Percentiles rank a stretch among this genome's conserved stretches.
phyloP scores from a whole-genome alignment of 1,284 basidiomycete species.

The Mycosarcoma maydis region DNA sequence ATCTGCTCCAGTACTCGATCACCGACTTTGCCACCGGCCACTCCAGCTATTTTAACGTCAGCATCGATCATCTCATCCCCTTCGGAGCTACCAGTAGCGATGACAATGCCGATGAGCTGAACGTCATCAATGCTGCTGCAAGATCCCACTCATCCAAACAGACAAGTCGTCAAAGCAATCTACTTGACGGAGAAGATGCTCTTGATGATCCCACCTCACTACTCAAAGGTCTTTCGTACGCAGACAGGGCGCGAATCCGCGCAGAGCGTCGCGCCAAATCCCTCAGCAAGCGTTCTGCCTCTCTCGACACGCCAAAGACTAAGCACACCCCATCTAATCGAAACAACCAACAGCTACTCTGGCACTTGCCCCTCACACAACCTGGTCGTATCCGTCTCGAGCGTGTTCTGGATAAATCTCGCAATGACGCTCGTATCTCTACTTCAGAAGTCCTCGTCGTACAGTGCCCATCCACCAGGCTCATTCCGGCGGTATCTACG shows the following conservation, averaged over 20 bases:
- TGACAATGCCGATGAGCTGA: constrained; percentile 24
- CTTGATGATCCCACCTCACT: constrained; percentile 41
- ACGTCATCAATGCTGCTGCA: constrained; percentile 29
- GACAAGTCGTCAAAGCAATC: constrained; percentile 6
- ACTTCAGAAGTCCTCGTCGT: constrained; percentile 57
- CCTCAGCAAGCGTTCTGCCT: constrained; percentile 9
- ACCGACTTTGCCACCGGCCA: constrained; percentile 74
- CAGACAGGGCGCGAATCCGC: constrained; percentile 35
- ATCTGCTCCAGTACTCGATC: constrained; percentile 78
- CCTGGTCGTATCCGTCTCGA: constrained; percentile 59
- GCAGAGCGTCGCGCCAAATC: constrained; percentile 34
- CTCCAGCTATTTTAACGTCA: constrained; percentile 74
- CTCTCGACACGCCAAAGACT: constrained; percentile 25
- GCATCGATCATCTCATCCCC: constrained; percentile 75
- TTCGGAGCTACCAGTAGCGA: constrained; percentile 25
- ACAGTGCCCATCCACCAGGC: constrained; percentile 56
- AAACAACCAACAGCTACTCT: constrained; percentile 40
- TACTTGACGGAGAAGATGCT: constrained; percentile 31
- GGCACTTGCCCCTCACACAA: constrained; percentile 51
- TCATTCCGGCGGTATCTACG: constrained; percentile 19
- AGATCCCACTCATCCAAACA: constrained; percentile 7
- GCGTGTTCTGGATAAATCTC: constrained; percentile 58
- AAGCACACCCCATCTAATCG: constrained; percentile 12
- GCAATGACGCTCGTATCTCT: constrained; percentile 54
- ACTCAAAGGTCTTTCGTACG: constrained; percentile 37